Evolutionary conservation across 208 protist genomes (phyloP).

Genomic region (Angomonas deanei): DNA sequence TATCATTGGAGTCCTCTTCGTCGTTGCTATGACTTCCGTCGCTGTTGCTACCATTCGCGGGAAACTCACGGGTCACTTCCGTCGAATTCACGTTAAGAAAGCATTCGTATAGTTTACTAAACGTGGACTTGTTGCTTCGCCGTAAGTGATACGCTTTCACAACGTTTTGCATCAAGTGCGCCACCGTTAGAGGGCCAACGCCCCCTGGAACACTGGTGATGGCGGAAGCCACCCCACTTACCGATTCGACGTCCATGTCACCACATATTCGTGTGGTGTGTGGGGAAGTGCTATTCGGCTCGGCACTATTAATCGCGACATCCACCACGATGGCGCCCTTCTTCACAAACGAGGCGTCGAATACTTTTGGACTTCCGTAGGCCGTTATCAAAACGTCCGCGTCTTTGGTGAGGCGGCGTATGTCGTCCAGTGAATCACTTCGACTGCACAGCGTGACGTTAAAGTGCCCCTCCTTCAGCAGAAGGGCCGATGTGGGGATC

Average conservation of each 20-base stretch:
- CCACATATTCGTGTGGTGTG: conserved; percentile 49
- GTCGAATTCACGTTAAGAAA: conserved; percentile 19
- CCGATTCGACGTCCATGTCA: conserved; percentile 78
- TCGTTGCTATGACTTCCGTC: conserved; percentile 12
- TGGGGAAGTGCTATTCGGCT: background rate
- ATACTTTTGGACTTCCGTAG: conserved; percentile 80
- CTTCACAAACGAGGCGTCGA: conserved; percentile 81
- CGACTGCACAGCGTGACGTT: conserved; percentile 92
- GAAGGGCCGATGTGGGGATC: conserved; percentile 86
- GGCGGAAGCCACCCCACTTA: conserved; percentile 40
- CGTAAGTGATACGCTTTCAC: conserved; percentile 56
- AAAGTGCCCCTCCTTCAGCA: conserved; percentile 71
- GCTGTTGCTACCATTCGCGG: no score
- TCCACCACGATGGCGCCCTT: conserved; percentile 93
- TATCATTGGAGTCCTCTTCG: conserved; percentile 31
- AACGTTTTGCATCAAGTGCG: conserved; percentile 88
- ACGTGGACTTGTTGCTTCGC: conserved; percentile 21
- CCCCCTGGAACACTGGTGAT: conserved; percentile 95
- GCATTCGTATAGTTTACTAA: conserved; percentile 39
- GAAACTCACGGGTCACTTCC: background rate
- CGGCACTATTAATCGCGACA: conserved; percentile 90
- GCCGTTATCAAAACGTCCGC: conserved; percentile 93
- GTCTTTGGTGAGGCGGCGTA: conserved; percentile 26
- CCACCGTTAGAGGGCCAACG: conserved; percentile 96
- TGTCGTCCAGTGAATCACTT: conserved; percentile 59